Evolutionary conservation across 257 asterid genomes (phyloP), one percentile per base, ranked within the genome.

Genomic region (Lithospermum erythrorhizon): DNA sequence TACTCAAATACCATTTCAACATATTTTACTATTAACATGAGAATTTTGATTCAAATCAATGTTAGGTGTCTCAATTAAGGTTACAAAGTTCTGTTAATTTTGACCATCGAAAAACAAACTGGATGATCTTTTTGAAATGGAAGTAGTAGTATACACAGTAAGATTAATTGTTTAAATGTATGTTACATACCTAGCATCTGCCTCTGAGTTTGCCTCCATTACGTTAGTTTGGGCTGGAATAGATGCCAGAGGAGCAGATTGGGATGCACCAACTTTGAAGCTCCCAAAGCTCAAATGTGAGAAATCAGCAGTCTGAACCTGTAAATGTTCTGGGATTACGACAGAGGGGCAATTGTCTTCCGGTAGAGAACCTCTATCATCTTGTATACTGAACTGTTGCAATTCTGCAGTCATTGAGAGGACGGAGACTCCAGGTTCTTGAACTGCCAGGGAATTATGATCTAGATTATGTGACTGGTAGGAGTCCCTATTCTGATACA

Each of bases 221-320:
- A 76, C 65, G 59, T 72, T 68, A 55, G 59, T 65, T 57, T 71
- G 70, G 59, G 56, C 79, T 52, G 93, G 87, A 15, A 55, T 65
- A 45, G 94, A 75, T 51, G 82, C 62, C 68, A 52, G 54, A 52
- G 76, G 62, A 67, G 81, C 94, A 51, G 94, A 64, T 63, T 78
- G 60, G 48, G 86, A 55, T 56, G 78, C 64, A 53, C 63, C 79
- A 68, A 87, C 63, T 41, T 87, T 82, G 69, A 87, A 87, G 78
- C 89, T 87, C 66, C 98, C 96, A 72, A 90, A 90, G 83, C 87
- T 85, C 78, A 90, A 78, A 87, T 90, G 96, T 18, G 89, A 82
- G 69, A 94, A 87, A 21, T 83, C 86, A 47, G 85, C 91, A 57
- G 78, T 66, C 72, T 87, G 90, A 66, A 81, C 87, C 79, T 81